These are phyloP conservation scores for Tetrapisispora taiwanensis DNA, from an alignment of 805 yeast species.

Conservation along the genomic window DNA sequence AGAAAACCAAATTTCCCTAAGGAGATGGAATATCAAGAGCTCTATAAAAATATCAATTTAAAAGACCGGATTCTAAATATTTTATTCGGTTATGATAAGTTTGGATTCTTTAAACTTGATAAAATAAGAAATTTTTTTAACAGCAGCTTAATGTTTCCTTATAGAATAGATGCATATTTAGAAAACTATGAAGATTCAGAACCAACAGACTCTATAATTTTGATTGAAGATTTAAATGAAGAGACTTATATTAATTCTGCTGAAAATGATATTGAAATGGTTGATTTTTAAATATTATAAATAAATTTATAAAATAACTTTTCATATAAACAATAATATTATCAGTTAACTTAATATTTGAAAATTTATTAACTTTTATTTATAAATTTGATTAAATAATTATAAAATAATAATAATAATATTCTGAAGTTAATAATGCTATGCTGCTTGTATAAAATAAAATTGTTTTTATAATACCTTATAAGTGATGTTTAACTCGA, in stretches of 20 bases:
- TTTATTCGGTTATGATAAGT: conserved; percentile 18
- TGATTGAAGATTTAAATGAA: background rate
- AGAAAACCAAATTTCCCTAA: conserved; percentile 13
- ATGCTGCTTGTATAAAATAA: background rate
- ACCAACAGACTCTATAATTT: background rate
- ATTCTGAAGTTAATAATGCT: no score
- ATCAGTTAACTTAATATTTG: no score
- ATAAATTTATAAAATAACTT: no score
- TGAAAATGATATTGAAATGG: background rate
- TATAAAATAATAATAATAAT: no score
- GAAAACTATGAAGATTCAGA: background rate
- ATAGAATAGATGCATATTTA: background rate
- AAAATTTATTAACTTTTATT: no score
- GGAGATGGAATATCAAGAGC: conserved; percentile 21
- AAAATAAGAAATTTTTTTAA: conserved; percentile 15
- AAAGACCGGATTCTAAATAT: conserved; percentile 17
- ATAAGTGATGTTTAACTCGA: no score
- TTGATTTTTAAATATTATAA: background rate
- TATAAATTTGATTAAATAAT: no score
- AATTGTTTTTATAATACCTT: background rate
- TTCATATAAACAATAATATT: no score
- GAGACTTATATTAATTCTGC: background rate
- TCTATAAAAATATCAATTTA: conserved; percentile 4
- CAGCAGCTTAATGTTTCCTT: background rate
- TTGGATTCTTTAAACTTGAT: conserved; percentile 19